Base-by-base conservation (phyloP, 805 yeast genomes). In the Saitoella complicata region DNA sequence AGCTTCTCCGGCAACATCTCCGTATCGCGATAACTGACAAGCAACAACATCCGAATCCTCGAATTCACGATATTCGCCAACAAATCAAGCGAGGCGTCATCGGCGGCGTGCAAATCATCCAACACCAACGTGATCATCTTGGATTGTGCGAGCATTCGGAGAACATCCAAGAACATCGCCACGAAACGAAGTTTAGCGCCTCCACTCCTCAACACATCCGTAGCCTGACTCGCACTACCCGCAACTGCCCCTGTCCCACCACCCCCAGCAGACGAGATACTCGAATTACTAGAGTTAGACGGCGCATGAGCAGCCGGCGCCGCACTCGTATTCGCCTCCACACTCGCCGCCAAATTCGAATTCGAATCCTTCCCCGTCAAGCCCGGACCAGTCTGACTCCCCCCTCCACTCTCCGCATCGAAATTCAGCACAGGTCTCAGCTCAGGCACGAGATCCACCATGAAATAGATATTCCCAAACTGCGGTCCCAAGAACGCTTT, bases 31-130 rank as follows among this genome's bases (percentile, higher is more conserved):
- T 36, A 39, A 6, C 50, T 46, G 37, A 52, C 11, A 21, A 51
- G 35, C 10, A 52, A 9, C 7, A 47, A 36, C 46, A 51, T 38
- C 29, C 48, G 48, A 10, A 51, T 34, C 6, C 45, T 44, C 1
- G 47, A 37, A 37, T 41, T 40, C 31, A 51, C 37, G n/a, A 52
- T 13, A 10, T 41, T 43, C 34, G 41, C 39, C 3, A 52, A n/a
- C 10, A 49, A 21, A n/a, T 49, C 50, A 4, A 49, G 31, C 5
- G 51, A 38, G 30, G 50, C 51, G n/a, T 49, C 53, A 29, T 51
- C 52, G n/a, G 50, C 49, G 32, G 10, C 4, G 8, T 52, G 51
- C 12, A 47, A 7, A 31, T 51, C 54, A 13, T 48, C 53, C 13
- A 52, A 3, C 11, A 44, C 45, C 8, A 45, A 12, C 6, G 51